These are phyloP conservation scores for Phytophthora megakarya DNA, from an alignment of 352 stramenopile species.

Conservation along the genomic window DNA sequence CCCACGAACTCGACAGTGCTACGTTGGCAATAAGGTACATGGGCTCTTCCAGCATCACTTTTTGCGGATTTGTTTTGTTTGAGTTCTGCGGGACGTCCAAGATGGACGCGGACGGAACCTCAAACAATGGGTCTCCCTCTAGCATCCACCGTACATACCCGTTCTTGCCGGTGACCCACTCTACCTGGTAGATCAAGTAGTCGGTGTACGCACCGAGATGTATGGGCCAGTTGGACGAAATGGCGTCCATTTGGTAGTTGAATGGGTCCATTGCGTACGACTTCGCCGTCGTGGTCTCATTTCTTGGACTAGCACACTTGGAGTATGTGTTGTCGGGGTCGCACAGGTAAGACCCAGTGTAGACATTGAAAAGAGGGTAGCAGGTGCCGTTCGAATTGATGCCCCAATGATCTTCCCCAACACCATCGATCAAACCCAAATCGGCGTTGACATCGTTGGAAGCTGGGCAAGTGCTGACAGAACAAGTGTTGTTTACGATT, in stretches of 20 bases:
- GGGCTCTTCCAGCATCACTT: slow-evolving; percentile 84
- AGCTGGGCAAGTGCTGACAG: slow-evolving; percentile 30
- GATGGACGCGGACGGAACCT: slow-evolving; percentile 56
- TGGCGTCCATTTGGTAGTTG: slow-evolving; percentile 80
- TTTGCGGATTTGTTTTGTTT: slow-evolving; percentile 56
- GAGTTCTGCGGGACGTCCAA: slow-evolving; percentile 53
- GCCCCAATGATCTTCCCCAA: slow-evolving; percentile 34
- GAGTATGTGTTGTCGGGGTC: slow-evolving; percentile 51
- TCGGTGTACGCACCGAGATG: slow-evolving; percentile 59
- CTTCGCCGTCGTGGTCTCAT: slow-evolving; percentile 30
- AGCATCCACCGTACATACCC: slow-evolving; percentile 76
- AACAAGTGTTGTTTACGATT: slow-evolving; percentile 40
- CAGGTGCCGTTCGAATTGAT: slow-evolving; percentile 61
- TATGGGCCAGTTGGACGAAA: slow-evolving; percentile 74
- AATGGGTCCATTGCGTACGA: slow-evolving; percentile 68
- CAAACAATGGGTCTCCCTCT: slow-evolving; percentile 52
- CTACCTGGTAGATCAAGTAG: slow-evolving; percentile 66
- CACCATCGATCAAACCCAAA: slow-evolving; percentile 26
- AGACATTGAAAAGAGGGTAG: slow-evolving; percentile 59
- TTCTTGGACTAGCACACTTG: slow-evolving; percentile 44
- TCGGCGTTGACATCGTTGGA: slow-evolving; percentile 46
- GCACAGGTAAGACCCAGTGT: slow-evolving; percentile 62
- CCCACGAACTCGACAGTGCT: slow-evolving; percentile 91
- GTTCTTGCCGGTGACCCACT: slow-evolving; percentile 70
- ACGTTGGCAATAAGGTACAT: slow-evolving; percentile 95